Conservation (phyloP, 176 grass and related monocot species). For the Typha latifolia region DNA sequence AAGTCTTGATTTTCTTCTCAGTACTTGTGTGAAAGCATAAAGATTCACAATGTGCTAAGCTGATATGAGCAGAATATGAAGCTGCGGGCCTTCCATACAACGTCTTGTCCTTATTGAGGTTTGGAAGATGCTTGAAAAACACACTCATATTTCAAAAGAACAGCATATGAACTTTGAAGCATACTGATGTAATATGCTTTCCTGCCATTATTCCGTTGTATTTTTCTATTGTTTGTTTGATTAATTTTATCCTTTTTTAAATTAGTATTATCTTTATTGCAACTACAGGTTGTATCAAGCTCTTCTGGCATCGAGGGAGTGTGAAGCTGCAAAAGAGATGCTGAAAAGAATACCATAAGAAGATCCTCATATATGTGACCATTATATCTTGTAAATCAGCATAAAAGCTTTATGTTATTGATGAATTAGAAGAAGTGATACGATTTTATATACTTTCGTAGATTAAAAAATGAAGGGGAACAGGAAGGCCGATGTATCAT, state of each 20-base stretch:
- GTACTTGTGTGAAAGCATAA: slow-evolving; percentile 71
- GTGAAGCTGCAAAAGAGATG: slow-evolving; percentile 34
- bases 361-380: slow-evolving; percentile 36
- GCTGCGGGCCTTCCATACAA: slow-evolving; percentile 54
- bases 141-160: not conserved
- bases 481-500: too few species aligned
- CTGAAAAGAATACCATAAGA: slow-evolving; percentile 35
- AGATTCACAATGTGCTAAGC: slow-evolving; percentile 38
- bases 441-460: too few species aligned
- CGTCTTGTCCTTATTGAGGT: slow-evolving; percentile 76
- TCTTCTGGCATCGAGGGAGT: slow-evolving; percentile 32
- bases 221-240: not conserved
- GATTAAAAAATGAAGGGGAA: too few species aligned
- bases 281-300: slow-evolving; percentile 81
- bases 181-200: not conserved
- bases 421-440: not conserved
- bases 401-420: slow-evolving; percentile 15
- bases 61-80: slow-evolving; percentile 72
- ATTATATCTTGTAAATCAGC: slow-evolving; percentile 32
- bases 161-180: not conserved
- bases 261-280: slow-evolving; percentile 5
- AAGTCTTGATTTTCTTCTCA: slow-evolving; percentile 97
- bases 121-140: slow-evolving; percentile 15
- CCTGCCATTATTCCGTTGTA: too few species aligned
- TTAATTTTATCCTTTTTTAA: not conserved